Evolutionary conservation across 306 rosid species (phyloP), one percentile per base, ranked within the genome.

Genomic region (Hippophae gyantsensis): DNA sequence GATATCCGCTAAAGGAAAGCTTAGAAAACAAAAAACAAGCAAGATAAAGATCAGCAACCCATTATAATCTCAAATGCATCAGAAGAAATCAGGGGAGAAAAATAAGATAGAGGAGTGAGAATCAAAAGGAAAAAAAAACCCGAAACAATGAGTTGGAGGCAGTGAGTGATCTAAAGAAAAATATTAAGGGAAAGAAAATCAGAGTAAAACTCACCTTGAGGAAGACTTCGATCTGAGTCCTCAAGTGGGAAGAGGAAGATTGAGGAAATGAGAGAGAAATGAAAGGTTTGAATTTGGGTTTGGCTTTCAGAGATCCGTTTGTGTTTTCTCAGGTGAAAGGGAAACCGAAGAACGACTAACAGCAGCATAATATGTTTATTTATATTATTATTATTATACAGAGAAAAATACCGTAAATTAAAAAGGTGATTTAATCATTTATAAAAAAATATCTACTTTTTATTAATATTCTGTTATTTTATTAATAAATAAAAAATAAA

Each of bases 171-270:
- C n/a, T 10, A 14, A 12, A 48, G 52, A 10, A 14, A 3, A 48
- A 48, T 48, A 14, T 18, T n/a, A 48, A 48, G 11, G 13, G n/a
- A 13, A 48, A 49, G 18, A 49, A 49, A 49, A 49, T 49, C 6
- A 49, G 53, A n/a, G 25, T 49, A 13, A 49, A 49, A 49, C 53
- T 49, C 53, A 49, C 53, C 12, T 49, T 49, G 53, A 49, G 53
- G 53, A 0, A n/a, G 14, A 13, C 6, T 49, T 23, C 53, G 53
- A 49, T 49, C 53, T 12, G 53, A 49, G 7, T 49, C 53, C 25
- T 12, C 53, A 13, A 23, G 25, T 23, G 53, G 38, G 23, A 49
- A 12, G 53, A 49, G 53, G 26, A 49, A 23, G 53, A 49, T 49
- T 49, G 7, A 49, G 53, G 23, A 12, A 12, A 49, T 10, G 14